A percentile compares a stretch with the other conserved stretches of the same genome.
phyloP scores from a whole-genome alignment of 1,284 basidiomycete genomes.

The Leccinum proliferum region DNA sequence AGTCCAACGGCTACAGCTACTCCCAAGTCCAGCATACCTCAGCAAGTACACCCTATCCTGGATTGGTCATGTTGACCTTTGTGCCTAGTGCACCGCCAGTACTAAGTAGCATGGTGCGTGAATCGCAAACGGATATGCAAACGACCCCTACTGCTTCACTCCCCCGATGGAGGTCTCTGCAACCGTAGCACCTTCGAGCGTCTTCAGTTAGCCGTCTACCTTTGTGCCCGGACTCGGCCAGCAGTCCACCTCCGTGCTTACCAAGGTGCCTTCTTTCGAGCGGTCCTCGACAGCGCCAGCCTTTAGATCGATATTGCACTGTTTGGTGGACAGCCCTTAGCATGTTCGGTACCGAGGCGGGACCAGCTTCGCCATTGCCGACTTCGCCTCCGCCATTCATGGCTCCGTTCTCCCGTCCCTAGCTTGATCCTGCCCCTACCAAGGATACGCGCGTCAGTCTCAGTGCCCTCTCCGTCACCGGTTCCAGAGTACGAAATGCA shows the following conservation, averaged over 20 bases:
- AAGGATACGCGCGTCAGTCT: too few species aligned
- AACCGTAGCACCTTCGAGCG: conserved; percentile 9
- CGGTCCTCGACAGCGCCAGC: conserved; percentile 15
- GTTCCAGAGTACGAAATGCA: too few species aligned
- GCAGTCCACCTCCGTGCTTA: conserved; percentile 17
- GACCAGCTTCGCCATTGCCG: too few species aligned
- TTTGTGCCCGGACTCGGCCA: conserved; percentile 19
- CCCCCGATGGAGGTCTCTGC: conserved; percentile 10
- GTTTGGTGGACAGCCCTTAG: too few species aligned
- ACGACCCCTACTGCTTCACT: conserved; percentile 18
- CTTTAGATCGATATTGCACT: conserved; percentile 13
- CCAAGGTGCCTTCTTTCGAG: conserved; percentile 27
- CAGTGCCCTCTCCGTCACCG: too few species aligned
- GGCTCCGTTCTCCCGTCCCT: too few species aligned
- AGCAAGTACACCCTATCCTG: conserved; percentile 45
- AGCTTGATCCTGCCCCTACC: too few species aligned
- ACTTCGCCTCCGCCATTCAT: too few species aligned
- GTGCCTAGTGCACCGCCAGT: conserved; percentile 3
- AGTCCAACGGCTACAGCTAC: conserved; percentile 50
- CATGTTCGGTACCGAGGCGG: too few species aligned
- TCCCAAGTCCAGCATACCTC: conserved; percentile 55
- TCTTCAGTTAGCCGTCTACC: conserved; percentile 23
- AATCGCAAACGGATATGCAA: conserved; percentile 29
- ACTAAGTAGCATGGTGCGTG: conserved; percentile 21
- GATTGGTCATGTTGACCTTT: conserved; percentile 36